These are phyloP conservation scores for Auriculariales sp. DNA, from an alignment of 768 basidiomycete genomes.

Conservation along the genomic window DNA sequence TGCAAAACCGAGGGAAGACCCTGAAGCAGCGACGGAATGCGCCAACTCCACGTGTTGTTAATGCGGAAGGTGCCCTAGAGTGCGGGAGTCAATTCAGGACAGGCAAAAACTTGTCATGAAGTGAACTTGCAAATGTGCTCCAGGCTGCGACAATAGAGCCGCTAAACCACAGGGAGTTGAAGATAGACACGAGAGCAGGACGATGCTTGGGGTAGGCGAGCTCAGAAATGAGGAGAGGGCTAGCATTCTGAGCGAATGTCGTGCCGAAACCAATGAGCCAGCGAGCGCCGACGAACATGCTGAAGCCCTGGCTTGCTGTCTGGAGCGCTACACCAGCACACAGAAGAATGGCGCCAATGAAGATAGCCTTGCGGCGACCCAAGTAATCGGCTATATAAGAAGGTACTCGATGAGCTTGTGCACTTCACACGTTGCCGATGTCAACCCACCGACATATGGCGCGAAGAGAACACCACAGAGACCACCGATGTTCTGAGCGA, in stretches of 20 bases:
- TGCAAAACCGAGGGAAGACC: conserved; percentile 55
- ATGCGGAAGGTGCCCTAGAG: conserved; percentile 69
- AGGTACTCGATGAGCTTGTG: too few species aligned
- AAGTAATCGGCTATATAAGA: conserved; percentile 51
- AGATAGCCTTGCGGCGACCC: conserved; percentile 51
- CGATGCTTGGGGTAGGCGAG: conserved; percentile 77
- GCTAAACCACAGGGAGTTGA: conserved; percentile 80
- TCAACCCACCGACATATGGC: conserved; percentile 35
- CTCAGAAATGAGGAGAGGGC: conserved; percentile 76
- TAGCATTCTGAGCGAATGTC: conserved; percentile 38
- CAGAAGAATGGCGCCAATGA: conserved; percentile 61
- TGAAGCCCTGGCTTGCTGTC: conserved; percentile 45
- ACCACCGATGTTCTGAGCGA: conserved; percentile 46
- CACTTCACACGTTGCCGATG: not conserved
- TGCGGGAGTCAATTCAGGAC: too few species aligned
- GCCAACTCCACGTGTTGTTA: conserved; percentile 60
- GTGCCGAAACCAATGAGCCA: conserved; percentile 21
- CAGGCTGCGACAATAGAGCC: conserved; percentile 78
- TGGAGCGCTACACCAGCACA: conserved; percentile 52
- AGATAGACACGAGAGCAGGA: conserved; percentile 59
- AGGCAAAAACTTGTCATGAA: too few species aligned
- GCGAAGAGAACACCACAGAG: conserved; percentile 56
- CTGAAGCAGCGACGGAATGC: conserved; percentile 65
- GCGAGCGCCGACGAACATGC: conserved; percentile 74
- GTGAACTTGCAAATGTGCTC: conserved; percentile 74